A percentile compares a stretch with the other conserved stretches of the same genome.
Conservation (phyloP, 352 stramenopile genomes). For the Globisporangium echinulatum region DNA sequence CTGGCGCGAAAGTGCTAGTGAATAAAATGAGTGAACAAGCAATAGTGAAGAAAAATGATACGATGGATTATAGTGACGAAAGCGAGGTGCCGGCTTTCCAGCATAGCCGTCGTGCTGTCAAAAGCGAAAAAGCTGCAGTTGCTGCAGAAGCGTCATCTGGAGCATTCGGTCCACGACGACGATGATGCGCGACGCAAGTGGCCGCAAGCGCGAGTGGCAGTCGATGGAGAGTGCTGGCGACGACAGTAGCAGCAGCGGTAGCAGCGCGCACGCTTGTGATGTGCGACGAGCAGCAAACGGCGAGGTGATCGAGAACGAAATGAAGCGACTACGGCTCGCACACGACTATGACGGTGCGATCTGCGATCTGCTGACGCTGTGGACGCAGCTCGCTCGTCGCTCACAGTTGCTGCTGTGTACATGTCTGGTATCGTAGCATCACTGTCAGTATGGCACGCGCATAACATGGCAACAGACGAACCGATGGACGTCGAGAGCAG, state of each 20-base stretch:
- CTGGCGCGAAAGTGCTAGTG: no score
- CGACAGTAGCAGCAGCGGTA: background rate
- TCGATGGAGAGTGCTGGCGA: constrained; percentile 6
- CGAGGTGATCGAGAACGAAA: constrained; percentile 56
- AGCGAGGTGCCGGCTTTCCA: no score
- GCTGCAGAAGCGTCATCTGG: background rate
- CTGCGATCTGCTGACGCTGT: background rate
- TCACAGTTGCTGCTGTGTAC: background rate
- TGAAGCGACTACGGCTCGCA: constrained; percentile 69
- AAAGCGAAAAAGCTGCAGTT: constrained; percentile 3
- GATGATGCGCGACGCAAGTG: constrained; percentile 3
- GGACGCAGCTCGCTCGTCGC: no score
- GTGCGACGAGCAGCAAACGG: constrained; percentile 4
- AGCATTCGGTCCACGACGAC: background rate
- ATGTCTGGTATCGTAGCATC: constrained; percentile 1
- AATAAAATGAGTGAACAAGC: no score
- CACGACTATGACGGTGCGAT: constrained; percentile 45
- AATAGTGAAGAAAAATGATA: no score
- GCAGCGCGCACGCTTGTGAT: background rate
- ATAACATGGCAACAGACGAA: background rate
- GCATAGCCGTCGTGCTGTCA: background rate
- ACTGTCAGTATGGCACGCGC: constrained; percentile 1
- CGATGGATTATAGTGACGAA: no score
- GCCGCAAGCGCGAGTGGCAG: constrained; percentile 36
- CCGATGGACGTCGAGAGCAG: constrained; percentile 16